Conservation (phyloP, 23 red algal genomes). For the Gracilaria vermiculophylla region DNA sequence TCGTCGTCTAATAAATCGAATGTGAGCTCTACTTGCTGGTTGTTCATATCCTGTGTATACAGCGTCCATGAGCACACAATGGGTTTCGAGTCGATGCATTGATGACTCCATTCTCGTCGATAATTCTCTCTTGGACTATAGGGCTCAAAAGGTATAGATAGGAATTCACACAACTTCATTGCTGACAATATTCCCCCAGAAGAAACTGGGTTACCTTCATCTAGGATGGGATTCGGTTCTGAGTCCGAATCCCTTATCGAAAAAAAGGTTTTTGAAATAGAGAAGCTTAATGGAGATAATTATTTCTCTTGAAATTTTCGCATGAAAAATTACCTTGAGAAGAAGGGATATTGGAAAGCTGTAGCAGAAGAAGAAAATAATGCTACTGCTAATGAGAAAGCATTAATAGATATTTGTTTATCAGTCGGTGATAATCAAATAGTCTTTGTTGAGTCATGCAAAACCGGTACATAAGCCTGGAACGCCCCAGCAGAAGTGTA, state of each 20-base stretch:
- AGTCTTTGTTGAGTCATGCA: too few relatives aligned
- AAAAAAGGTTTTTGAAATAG: slow-evolving; percentile 12
- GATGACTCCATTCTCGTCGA: neutral
- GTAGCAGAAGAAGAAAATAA: too few relatives aligned
- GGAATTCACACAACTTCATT: neutral
- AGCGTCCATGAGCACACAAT: slow-evolving; percentile 1
- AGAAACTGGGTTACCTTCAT: neutral
- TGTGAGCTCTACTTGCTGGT: neutral
- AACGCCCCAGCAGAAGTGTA: too few relatives aligned
- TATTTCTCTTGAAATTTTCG: too few relatives aligned
- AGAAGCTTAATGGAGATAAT: too few relatives aligned
- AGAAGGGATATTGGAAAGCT: too few relatives aligned
- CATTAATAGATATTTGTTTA: too few relatives aligned
- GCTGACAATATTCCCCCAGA: neutral
- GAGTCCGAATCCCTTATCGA: neutral
- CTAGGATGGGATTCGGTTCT: neutral
- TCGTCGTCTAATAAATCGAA: slow-evolving; percentile 6
- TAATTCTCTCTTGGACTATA: neutral
- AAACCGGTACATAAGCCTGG: too few relatives aligned
- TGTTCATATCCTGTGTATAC: neutral
- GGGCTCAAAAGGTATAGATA: neutral
- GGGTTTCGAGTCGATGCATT: neutral
- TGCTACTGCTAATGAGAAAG: too few relatives aligned
- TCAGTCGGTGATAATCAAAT: too few relatives aligned
- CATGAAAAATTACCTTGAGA: too few relatives aligned